Conservation (phyloP, 2,329 filamentous ascomycete species). For the Claviceps arundinis region DNA sequence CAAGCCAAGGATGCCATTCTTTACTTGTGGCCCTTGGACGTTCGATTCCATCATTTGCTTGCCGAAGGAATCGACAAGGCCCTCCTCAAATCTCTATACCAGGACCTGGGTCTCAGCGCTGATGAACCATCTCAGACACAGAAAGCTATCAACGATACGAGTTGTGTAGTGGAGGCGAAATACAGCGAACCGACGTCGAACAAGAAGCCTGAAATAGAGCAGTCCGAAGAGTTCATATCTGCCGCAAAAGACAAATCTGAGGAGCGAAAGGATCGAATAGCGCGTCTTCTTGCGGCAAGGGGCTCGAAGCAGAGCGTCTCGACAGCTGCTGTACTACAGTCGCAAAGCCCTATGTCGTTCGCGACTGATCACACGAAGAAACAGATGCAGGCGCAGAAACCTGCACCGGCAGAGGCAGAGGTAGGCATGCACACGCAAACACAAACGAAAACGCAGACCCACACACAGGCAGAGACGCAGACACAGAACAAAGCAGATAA, state of each 20-base stretch:
- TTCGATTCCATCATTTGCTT: constrained; percentile 61
- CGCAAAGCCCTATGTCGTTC: constrained; percentile 4
- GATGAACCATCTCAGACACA: background rate
- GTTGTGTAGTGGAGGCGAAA: background rate
- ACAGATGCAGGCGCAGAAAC: background rate
- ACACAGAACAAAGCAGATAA: constrained; percentile 6
- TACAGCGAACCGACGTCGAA: background rate
- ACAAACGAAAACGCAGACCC: too few species aligned
- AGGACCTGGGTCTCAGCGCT: constrained; percentile 49
- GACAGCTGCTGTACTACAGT: constrained; percentile 3
- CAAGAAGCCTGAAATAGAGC: background rate
- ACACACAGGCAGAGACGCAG: background rate
- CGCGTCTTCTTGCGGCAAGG: constrained; percentile 62
- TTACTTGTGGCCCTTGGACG: constrained; percentile 49
- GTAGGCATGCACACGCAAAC: too few species aligned
- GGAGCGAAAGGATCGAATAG: constrained; percentile 64
- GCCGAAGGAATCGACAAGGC: constrained; percentile 56
- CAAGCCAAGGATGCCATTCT: constrained; percentile 56
- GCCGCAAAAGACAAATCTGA: constrained; percentile 28
- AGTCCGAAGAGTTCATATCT: background rate
- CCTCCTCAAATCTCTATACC: constrained; percentile 52
- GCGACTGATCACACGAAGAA: background rate
- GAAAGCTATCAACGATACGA: background rate
- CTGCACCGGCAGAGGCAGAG: background rate
- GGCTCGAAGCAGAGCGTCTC: constrained; percentile 34